These are phyloP conservation scores for Populus hybrid DNA, from an alignment of 441 rosid species.

Conservation along the genomic window DNA sequence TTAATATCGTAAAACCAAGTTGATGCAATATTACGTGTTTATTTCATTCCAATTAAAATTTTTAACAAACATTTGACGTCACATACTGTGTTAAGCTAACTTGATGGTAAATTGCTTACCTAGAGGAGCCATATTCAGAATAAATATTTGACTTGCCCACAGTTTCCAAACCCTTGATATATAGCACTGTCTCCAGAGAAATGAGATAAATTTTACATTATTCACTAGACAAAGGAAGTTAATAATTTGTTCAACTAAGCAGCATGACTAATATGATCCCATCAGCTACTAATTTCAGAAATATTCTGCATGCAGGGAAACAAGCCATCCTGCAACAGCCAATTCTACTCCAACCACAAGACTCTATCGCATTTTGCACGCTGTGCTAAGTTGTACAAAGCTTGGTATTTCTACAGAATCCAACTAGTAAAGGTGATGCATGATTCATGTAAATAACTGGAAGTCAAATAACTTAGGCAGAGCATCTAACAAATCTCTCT, in stretches of 20 bases:
- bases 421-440: constrained; percentile 53
- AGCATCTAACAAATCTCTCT: constrained; percentile 18
- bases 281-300: constrained; percentile 2
- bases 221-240: not conserved
- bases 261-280: not conserved
- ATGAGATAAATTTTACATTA: not conserved
- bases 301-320: constrained; percentile 47
- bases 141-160: not conserved
- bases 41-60: not conserved
- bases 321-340: constrained; percentile 60
- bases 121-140: not conserved
- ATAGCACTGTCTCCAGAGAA: not conserved
- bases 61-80: not conserved
- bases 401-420: constrained; percentile 66
- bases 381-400: constrained; percentile 59
- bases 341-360: constrained; percentile 54
- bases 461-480: not conserved
- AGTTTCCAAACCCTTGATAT: not conserved
- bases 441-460: not conserved
- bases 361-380: constrained; percentile 59
- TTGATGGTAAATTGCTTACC: not conserved
- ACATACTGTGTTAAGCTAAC: not conserved
- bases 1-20: not conserved
- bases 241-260: not conserved
- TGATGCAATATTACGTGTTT: not conserved